Evolutionary conservation across 768 basidiomycete species (phyloP), one percentile per base, ranked within the genome.

Genomic region (Phlegmacium glaucopus): DNA sequence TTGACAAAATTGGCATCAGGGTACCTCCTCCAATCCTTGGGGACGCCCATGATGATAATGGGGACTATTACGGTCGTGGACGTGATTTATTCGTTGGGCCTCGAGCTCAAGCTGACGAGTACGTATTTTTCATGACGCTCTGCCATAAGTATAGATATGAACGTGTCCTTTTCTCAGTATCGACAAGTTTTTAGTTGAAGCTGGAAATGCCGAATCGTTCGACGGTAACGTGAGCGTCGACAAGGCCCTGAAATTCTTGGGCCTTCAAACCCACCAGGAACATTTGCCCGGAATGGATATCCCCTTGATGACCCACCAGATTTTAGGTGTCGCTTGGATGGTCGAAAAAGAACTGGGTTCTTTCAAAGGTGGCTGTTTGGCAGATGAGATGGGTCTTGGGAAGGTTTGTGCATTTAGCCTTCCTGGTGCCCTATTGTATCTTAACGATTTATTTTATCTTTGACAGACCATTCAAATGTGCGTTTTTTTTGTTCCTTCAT

Each of bases 291-390:
- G 80, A 4, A 80, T 89, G 75, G 69, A 69, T 12, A 69, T 87
- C 18, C 61, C 74, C 0, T 64, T 88, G 29, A 80, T 88, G 80
- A 74, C 86, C 9, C 87, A 88, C 61, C 82, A 87, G 55, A 68
- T 75, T 13, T 77, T 89, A 42, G 78, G 75, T 7, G 78, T 78
- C 1, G 70, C 75, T 4, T 87, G 82, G 79, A 82, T 85, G 81
- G 45, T 79, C 2, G 72, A 77, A 25, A 73, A 74, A 50, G 70
- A 83, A 55, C 55, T 61, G 17, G 65, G 64, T 37, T 28, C 48
- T 1, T 49, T 71, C 10, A 72, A 74, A 55, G 78, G 79, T 6
- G 79, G 79, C 1, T 73, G 72, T 39, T 54, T 80, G 5, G 74
- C 69, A 1, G 79, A 80, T 44, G 77, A 79, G 39, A 77, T 78